These are phyloP conservation scores for Apiotrichum gracile DNA, from an alignment of 1,284 basidiomycete genomes.

Conservation along the genomic window DNA sequence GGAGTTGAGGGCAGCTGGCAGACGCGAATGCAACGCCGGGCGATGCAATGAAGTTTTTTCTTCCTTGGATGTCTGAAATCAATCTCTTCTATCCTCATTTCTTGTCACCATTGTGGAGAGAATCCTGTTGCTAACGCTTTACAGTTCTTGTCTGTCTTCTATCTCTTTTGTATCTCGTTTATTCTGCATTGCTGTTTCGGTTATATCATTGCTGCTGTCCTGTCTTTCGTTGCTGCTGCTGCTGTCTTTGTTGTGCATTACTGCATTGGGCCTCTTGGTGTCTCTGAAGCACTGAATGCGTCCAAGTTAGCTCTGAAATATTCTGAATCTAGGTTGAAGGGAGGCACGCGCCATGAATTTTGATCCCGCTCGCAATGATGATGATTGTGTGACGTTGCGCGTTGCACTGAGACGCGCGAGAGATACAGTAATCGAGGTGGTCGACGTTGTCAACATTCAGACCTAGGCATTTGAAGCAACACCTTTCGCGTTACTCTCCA, in stretches of 20 bases:
- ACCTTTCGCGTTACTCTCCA: no score
- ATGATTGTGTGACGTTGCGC: no score
- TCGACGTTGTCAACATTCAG: no score
- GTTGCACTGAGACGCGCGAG: no score
- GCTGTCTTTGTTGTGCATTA: background rate
- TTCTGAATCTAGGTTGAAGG: no score
- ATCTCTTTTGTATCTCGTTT: background rate
- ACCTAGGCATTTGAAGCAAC: no score
- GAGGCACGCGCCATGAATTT: no score
- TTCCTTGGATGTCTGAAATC: slow-evolving; percentile 50
- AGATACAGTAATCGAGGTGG: no score
- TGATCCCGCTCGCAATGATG: no score
- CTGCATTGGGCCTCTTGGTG: background rate
- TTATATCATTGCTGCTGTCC: background rate
- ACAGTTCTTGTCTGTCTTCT: background rate
- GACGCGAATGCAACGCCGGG: slow-evolving; percentile 16
- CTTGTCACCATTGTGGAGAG: background rate
- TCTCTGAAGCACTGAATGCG: no score
- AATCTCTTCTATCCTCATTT: slow-evolving; percentile 2
- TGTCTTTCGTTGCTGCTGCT: background rate
- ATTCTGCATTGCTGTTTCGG: background rate
- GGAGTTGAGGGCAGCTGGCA: slow-evolving; percentile 19
- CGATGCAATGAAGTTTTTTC: slow-evolving; percentile 47
- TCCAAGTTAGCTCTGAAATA: no score
- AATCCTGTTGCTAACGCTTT: no score